Evolutionary conservation across 768 basidiomycete species (phyloP).

Genomic region (Boletus huronensis): DNA sequence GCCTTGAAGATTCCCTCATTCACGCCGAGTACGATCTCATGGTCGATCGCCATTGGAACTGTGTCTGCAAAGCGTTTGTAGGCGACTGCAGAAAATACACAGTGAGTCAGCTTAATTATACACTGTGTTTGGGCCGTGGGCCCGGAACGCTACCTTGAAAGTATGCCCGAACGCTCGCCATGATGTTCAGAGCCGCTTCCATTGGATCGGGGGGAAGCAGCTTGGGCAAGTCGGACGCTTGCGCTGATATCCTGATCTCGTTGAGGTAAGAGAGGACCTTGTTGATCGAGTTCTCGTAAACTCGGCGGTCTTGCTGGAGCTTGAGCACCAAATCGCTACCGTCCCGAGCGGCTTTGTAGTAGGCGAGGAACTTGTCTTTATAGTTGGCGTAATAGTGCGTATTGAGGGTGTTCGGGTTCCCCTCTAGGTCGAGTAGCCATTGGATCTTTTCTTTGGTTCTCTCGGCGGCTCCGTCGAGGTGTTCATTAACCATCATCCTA

Average conservation of each 20-base stretch:
- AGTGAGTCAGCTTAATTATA: too few relatives aligned
- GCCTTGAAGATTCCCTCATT: too few relatives aligned
- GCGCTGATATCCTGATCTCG: constrained; percentile 29
- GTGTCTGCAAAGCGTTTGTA: too few relatives aligned
- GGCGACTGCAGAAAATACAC: too few relatives aligned
- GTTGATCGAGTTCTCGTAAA: constrained; percentile 16
- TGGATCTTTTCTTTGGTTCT: constrained; percentile 40
- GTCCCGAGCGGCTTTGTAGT: constrained; percentile 40
- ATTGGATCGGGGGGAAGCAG: constrained; percentile 48
- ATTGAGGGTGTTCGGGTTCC: constrained; percentile 48
- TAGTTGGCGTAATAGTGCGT: constrained; percentile 48
- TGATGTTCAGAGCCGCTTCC: constrained; percentile 57
- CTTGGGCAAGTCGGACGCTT: constrained; percentile 43
- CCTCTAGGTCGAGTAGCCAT: constrained; percentile 50
- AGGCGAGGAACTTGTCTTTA: constrained; percentile 44
- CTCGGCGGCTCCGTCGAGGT: constrained; percentile 43
- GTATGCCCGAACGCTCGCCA: constrained; percentile 65
- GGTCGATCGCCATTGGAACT: too few relatives aligned
- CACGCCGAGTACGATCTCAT: too few relatives aligned
- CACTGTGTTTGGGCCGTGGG: too few relatives aligned
- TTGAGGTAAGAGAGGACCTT: constrained; percentile 24
- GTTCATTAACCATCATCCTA: constrained; percentile 50
- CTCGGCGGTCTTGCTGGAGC: not conserved
- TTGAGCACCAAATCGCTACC: constrained; percentile 4
- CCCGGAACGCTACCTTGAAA: constrained; percentile 54